phyloP scores from a whole-genome alignment of 192 early-diverging fungal genomes.

The Chytriomyces sp. region DNA sequence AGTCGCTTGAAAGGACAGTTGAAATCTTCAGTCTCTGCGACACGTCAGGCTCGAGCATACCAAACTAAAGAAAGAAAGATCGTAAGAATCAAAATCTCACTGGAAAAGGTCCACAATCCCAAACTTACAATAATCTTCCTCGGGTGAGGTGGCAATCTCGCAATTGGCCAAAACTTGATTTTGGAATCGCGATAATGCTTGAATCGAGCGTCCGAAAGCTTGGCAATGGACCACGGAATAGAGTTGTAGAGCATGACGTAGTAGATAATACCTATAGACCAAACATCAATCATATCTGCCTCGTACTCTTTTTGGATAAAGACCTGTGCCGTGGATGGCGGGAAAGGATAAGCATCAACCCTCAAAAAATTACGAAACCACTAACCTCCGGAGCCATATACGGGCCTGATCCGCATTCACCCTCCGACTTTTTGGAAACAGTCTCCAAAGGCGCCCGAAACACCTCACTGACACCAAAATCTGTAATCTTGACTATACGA shows the following conservation, averaged over 20 bases:
- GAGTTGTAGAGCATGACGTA: conserved; percentile 57
- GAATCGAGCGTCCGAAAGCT: conserved; percentile 42
- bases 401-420: conserved; percentile 91
- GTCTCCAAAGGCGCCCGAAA: conserved; percentile 85
- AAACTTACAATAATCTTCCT: conserved; percentile 64
- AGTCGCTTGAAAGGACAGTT: conserved; percentile 70
- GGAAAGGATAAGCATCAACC: neutral
- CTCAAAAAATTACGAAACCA: too few species aligned
- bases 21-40: conserved; percentile 68
- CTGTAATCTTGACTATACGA: conserved; percentile 87
- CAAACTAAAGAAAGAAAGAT: conserved; percentile 36
- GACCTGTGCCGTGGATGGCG: conserved; percentile 29
- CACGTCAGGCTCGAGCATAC: conserved; percentile 81
- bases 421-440: conserved; percentile 71
- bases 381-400: conserved; percentile 98
- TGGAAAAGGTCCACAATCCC: neutral
- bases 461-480: conserved; percentile 96
- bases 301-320: conserved; percentile 78
- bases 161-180: conserved; percentile 71
- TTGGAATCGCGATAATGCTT: conserved; percentile 44
- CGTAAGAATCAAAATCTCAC: neutral
- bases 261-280: conserved; percentile 90
- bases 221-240: conserved; percentile 56
- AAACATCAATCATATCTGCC: conserved; percentile 86
- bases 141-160: conserved; percentile 62